These are phyloP conservation scores for Ophiostoma piceae DNA, from an alignment of 2,329 filamentous ascomycete species.

Conservation along the genomic window DNA sequence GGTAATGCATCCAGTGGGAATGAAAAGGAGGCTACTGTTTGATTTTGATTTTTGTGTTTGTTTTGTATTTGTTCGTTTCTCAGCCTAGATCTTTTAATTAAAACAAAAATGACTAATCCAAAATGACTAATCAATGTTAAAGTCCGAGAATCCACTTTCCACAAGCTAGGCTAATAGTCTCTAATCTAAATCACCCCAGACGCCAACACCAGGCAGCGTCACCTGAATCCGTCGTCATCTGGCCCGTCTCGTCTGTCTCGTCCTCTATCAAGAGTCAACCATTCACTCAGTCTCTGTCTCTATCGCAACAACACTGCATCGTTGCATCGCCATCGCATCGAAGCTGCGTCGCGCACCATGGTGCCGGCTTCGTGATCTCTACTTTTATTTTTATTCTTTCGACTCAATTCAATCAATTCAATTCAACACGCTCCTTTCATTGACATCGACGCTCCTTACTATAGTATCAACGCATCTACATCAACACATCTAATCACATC, in stretches of 20 bases:
- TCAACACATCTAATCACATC: neutral
- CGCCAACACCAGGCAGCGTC: conserved; percentile 6
- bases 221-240: neutral
- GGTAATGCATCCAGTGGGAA: neutral
- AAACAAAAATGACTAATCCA: neutral
- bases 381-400: neutral
- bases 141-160: neutral
- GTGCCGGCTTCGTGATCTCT: neutral
- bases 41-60: neutral
- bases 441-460: neutral
- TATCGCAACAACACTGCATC: neutral
- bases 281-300: neutral
- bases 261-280: neutral
- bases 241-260: neutral
- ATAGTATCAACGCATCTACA: neutral
- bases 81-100: neutral
- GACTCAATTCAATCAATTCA: neutral
- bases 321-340: neutral
- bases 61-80: neutral
- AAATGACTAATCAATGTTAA: neutral
- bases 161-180: conserved; percentile 1
- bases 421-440: neutral
- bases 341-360: conserved; percentile 9
- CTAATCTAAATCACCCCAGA: conserved; percentile 12
- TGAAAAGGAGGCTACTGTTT: neutral